Evolutionary conservation across 2,329 filamentous ascomycete species (phyloP).

Genomic region (Venturiaceae sp.): DNA sequence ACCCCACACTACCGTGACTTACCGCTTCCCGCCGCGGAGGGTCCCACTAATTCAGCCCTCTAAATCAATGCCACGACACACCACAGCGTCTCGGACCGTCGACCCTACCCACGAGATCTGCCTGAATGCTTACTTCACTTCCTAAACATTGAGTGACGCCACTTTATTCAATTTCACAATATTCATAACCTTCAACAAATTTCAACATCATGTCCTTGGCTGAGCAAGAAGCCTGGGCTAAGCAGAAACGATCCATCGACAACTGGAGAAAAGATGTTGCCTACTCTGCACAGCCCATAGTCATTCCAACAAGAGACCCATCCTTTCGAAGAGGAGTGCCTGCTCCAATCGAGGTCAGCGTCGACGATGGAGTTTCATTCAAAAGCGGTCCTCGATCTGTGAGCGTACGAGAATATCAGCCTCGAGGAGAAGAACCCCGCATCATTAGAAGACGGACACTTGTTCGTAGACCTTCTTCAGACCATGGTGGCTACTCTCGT

Average conservation of each 20-base stretch:
- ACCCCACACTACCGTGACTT: neutral
- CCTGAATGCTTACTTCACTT: neutral
- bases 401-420: neutral
- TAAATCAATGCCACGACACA: neutral
- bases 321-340: neutral
- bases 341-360: neutral
- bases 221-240: neutral
- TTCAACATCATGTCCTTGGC: neutral
- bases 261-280: slow-evolving; percentile 5
- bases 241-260: neutral
- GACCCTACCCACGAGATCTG: neutral
- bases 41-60: neutral
- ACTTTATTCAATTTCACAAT: neutral
- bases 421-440: neutral
- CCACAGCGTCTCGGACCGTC: neutral
- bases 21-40: neutral
- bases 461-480: neutral
- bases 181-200: too few species aligned
- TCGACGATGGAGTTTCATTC: neutral
- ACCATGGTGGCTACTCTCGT: neutral
- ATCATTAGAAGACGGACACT: neutral
- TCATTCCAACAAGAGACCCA: neutral
- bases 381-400: neutral
- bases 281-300: neutral
- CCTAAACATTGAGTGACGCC: neutral